These are phyloP conservation scores for Penstemon eatonii DNA, from an alignment of 257 asterid genomes.

Conservation along the genomic window DNA sequence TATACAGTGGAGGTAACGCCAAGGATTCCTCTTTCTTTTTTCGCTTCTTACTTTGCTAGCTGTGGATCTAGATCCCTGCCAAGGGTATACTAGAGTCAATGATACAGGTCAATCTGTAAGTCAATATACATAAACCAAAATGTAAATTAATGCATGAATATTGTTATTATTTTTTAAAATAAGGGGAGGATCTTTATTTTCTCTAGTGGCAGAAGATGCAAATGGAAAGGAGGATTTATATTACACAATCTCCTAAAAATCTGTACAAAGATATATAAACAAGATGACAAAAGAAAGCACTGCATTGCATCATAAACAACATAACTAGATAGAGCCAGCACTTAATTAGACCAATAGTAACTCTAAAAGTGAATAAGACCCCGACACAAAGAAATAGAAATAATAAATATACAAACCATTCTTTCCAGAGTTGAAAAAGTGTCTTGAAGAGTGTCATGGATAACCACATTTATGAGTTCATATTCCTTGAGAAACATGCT, in stretches of 20 bases:
- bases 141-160: too few relatives aligned
- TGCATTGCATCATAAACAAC: conserved; percentile 12
- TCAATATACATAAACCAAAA: too few relatives aligned
- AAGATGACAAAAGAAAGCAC: neutral
- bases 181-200: neutral
- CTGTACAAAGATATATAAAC: neutral
- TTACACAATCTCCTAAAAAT: neutral
- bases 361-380: neutral
- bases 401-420: conserved; percentile 45
- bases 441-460: conserved; percentile 59
- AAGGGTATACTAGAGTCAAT: too few relatives aligned
- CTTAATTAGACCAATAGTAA: neutral
- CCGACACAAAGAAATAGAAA: neutral
- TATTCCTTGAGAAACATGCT: conserved; percentile 74
- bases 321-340: neutral
- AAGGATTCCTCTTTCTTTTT: too few relatives aligned
- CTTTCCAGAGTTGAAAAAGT: conserved; percentile 68
- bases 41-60: too few relatives aligned
- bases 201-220: neutral
- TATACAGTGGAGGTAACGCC: too few relatives aligned
- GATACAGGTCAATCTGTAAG: too few relatives aligned
- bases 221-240: too few relatives aligned
- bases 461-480: conserved; percentile 87
- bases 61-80: too few relatives aligned
- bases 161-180: too few relatives aligned